Conservation (phyloP, 805 yeast species). For the Ogataea methanolica region DNA sequence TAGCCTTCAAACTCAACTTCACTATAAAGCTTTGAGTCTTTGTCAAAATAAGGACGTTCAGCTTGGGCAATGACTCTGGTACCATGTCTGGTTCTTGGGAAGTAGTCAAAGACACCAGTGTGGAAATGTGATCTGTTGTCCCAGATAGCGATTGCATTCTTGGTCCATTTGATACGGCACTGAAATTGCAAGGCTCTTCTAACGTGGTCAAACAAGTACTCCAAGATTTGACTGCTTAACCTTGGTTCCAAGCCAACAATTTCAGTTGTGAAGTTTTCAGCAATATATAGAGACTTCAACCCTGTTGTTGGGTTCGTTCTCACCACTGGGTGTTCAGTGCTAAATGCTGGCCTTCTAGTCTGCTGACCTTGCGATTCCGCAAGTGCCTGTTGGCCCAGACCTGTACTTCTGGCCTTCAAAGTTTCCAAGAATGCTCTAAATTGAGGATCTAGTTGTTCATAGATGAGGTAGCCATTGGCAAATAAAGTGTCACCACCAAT, state of each 20-base stretch:
- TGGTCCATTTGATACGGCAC: constrained; percentile 45
- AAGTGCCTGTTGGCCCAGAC: constrained; percentile 44
- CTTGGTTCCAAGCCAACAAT: constrained; percentile 46
- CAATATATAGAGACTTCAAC: constrained; percentile 49
- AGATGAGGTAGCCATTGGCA: constrained; percentile 62
- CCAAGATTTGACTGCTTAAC: constrained; percentile 41
- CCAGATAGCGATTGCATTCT: constrained; percentile 50
- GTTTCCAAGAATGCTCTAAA: constrained; percentile 53
- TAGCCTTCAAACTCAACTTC: no score
- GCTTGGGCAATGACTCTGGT: constrained; percentile 19
- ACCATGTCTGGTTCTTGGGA: constrained; percentile 15
- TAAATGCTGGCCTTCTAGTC: constrained; percentile 41
- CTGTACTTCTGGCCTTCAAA: constrained; percentile 58
- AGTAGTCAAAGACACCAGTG: constrained; percentile 17
- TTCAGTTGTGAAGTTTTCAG: constrained; percentile 42
- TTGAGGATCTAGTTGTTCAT: constrained; percentile 59
- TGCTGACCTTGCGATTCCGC: constrained; percentile 37
- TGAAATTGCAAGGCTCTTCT: constrained; percentile 47
- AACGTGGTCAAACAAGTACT: constrained; percentile 37
- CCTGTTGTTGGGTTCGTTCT: constrained; percentile 62
- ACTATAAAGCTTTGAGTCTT: constrained; percentile 24
- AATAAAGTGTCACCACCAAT: constrained; percentile 70
- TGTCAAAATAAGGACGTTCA: constrained; percentile 33
- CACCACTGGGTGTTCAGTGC: constrained; percentile 52
- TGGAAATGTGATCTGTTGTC: constrained; percentile 56